Evolutionary conservation across 139 green algal species (phyloP).

Genomic region (Marvania coccoides): DNA sequence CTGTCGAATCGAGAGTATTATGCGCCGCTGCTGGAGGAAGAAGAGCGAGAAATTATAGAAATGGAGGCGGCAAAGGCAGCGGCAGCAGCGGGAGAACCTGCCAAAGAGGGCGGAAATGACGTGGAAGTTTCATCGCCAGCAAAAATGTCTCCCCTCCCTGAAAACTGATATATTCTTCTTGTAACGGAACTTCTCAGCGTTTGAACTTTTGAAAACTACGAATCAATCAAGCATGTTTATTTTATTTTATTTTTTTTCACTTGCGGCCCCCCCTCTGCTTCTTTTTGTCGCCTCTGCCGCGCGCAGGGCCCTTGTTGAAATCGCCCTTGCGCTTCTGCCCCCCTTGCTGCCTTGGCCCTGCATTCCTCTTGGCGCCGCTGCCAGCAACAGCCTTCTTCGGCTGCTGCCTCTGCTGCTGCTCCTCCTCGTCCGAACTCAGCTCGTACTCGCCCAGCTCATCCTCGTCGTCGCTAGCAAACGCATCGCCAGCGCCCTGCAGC

Average conservation of each 20-base stretch:
- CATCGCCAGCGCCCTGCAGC: not conserved
- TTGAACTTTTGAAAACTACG: not conserved
- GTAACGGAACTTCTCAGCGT: not conserved
- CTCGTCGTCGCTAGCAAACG: conserved; percentile 3
- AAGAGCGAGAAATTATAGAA: conserved; percentile 15
- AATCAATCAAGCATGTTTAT: too few relatives aligned
- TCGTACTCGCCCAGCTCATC: conserved; percentile 30
- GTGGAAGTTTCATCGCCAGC: too few relatives aligned
- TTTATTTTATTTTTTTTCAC: too few relatives aligned
- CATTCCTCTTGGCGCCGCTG: not conserved
- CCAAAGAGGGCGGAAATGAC: conserved; percentile 1
- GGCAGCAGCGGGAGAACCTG: not conserved
- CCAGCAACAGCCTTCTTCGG: not conserved
- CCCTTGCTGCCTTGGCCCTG: not conserved
- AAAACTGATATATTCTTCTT: conserved; percentile 2
- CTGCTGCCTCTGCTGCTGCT: not conserved
- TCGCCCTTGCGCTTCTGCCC: not conserved
- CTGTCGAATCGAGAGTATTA: conserved; percentile 58
- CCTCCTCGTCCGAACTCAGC: conserved; percentile 26
- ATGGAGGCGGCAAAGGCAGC: not conserved
- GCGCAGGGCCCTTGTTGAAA: too few relatives aligned
- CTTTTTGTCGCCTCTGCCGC: too few relatives aligned
- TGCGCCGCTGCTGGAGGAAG: conserved; percentile 35
- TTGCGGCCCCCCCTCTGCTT: too few relatives aligned
- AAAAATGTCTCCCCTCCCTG: not conserved